These are phyloP conservation scores for Sanghuangporus sanghuang DNA, from an alignment of 1,284 basidiomycete genomes.

Conservation along the genomic window DNA sequence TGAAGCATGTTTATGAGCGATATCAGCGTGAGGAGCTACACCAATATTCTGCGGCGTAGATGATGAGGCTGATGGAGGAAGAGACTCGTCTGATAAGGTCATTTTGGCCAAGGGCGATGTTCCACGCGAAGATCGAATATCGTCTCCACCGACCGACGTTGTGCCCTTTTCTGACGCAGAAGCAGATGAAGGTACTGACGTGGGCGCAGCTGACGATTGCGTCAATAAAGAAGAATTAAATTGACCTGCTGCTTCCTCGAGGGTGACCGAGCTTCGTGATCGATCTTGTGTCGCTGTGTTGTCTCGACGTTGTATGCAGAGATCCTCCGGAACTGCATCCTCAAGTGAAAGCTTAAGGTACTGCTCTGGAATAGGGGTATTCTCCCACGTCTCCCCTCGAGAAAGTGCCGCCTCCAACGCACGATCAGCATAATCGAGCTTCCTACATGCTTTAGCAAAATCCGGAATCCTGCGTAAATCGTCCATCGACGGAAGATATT, in stretches of 20 bases:
- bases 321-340: not conserved
- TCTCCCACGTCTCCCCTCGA: conserved; percentile 15
- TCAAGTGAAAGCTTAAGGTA: conserved; percentile 13
- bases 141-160: not conserved
- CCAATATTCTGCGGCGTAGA: not conserved
- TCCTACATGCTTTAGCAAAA: conserved; percentile 11
- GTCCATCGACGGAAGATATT: conserved; percentile 15
- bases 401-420: conserved; percentile 14
- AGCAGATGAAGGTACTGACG: not conserved
- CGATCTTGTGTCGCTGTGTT: not conserved
- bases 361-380: conserved; percentile 12
- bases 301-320: conserved; percentile 4
- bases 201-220: not conserved
- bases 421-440: conserved; percentile 12
- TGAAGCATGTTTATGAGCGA: not conserved
- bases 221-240: not conserved
- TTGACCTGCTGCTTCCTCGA: conserved; percentile 11
- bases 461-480: conserved; percentile 8
- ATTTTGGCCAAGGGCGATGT: not conserved
- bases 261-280: conserved; percentile 12
- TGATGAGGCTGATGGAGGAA: not conserved
- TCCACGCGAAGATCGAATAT: not conserved
- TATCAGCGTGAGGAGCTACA: not conserved
- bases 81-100: not conserved
- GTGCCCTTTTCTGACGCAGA: not conserved